Conservation (phyloP, 805 yeast genomes). For the Clavispora carvajalis region DNA sequence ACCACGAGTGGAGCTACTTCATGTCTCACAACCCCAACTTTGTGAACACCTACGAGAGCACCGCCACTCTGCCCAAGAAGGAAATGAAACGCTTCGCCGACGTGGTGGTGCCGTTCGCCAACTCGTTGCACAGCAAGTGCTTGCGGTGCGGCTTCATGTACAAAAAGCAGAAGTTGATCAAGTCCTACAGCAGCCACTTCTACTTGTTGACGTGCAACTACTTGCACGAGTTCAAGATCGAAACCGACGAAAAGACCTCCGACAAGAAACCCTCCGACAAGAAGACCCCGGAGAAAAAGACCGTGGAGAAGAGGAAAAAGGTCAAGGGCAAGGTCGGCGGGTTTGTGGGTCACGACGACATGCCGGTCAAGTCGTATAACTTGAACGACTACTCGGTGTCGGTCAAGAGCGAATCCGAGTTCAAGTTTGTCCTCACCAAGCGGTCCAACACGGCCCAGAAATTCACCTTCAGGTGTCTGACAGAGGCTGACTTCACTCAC, state of each 20-base stretch:
- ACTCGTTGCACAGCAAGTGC: conserved; percentile 35
- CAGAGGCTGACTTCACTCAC: conserved; percentile 37
- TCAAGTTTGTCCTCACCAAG: conserved; percentile 31
- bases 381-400: conserved; percentile 32
- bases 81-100: conserved; percentile 18
- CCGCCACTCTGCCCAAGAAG: conserved; percentile 12
- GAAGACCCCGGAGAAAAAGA: conserved; percentile 1
- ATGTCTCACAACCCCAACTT: conserved; percentile 27
- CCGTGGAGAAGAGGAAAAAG: conserved; percentile 10
- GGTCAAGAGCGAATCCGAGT: conserved; percentile 27
- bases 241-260: conserved; percentile 10
- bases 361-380: conserved; percentile 37
- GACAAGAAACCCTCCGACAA: no score
- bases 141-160: conserved; percentile 37
- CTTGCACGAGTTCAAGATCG: conserved; percentile 38
- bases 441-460: conserved; percentile 24
- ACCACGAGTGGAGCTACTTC: conserved; percentile 35
- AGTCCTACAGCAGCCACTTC: conserved; percentile 32
- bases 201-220: conserved; percentile 39
- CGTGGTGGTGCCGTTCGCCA: conserved; percentile 29
- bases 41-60: conserved; percentile 18
- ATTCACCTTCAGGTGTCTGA: conserved; percentile 41
- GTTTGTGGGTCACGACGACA: conserved; percentile 35
- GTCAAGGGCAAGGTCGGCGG: conserved; percentile 35
- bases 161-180: conserved; percentile 37